Conservation (phyloP, 495 filamentous ascomycete species). For the Lindgomyces ingoldianus region DNA sequence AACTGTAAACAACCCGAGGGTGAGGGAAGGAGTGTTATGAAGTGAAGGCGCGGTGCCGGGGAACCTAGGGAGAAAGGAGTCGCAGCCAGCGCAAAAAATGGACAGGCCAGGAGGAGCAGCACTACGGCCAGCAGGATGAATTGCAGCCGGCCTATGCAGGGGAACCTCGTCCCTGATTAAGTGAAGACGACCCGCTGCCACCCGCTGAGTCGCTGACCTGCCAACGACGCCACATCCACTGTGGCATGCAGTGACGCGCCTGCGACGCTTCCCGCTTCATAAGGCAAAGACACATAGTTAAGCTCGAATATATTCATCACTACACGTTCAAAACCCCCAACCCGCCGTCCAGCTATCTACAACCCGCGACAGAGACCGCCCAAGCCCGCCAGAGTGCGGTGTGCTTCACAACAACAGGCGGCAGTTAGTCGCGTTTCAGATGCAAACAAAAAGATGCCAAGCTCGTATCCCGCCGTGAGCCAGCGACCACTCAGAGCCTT, state of each 20-base stretch:
- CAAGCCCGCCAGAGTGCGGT: not conserved
- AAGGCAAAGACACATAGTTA: not conserved
- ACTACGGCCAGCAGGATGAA: slow-evolving; percentile 2
- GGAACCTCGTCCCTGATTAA: slow-evolving; percentile 16
- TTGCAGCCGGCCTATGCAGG: slow-evolving; percentile 22
- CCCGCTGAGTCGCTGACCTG: not conserved
- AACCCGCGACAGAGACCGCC: not conserved
- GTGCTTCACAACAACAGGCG: slow-evolving; percentile 2
- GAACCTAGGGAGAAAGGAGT: slow-evolving; percentile 2
- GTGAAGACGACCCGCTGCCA: not conserved
- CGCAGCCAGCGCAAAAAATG: not conserved
- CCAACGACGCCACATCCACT: not conserved
- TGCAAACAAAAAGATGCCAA: not conserved
- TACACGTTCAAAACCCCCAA: not conserved
- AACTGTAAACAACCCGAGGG: slow-evolving; percentile 17
- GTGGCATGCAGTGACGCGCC: not conserved
- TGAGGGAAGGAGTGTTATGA: not conserved
- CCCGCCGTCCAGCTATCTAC: not conserved
- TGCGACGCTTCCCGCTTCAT: not conserved
- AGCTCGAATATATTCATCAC: not conserved
- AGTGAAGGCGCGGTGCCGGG: not conserved
- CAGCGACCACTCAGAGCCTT: too few species aligned
- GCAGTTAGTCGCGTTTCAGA: slow-evolving; percentile 23
- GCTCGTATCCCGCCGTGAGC: not conserved
- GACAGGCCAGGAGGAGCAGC: slow-evolving; percentile 5